Base-by-base conservation (phyloP, 768 basidiomycete species). In the Naganishia onofrii region DNA sequence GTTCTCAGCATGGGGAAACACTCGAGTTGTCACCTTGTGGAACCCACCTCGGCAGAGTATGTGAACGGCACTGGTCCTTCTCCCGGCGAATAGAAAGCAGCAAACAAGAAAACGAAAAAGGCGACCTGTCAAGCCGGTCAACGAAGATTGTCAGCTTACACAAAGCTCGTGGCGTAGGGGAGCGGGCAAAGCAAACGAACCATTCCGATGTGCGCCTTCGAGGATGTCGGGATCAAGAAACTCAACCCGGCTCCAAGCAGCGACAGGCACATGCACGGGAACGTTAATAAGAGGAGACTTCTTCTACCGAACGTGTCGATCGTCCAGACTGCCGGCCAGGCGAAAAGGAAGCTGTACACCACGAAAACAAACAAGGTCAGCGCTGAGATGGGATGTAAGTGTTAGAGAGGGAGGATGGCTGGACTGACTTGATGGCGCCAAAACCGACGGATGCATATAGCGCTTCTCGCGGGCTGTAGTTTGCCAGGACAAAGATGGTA, bases 31-130 rank as follows among this genome's bases (percentile, higher is more conserved):
- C n/a, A n/a, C n/a, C n/a, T n/a, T n/a, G n/a, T n/a, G n/a, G n/a
- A n/a, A n/a, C n/a, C n/a, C n/a, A n/a, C n/a, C 80, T 94, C 93
- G 5, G 92, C 92, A 6, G 91, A 92, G 78, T 93, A 94, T 53
- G 74, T 74, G 77, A 78, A 93, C 0, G 92, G 92, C 9, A 93
- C 92, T 6, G 92, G 92, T 0, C 92, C 92, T 83, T 92, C 91
- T 71, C 91, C 91, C 70, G 77, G 68, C 60, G 31, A 38, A 71
- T 80, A 80, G 56, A 74, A 70, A 23, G 68, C 69, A 19, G 76
- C 73, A 68, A 76, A 77, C 28, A 80, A 36, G 74, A 74, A 77
- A 68, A 80, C 63, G 70, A 77, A 77, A 31, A 69, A 69, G 42
- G 38, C 38, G 2, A 65, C 67, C 34, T n/a, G n/a, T n/a, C n/a